Evolutionary conservation across 2,329 filamentous ascomycete species (phyloP).

Genomic region (Aureobasidium sp.): DNA sequence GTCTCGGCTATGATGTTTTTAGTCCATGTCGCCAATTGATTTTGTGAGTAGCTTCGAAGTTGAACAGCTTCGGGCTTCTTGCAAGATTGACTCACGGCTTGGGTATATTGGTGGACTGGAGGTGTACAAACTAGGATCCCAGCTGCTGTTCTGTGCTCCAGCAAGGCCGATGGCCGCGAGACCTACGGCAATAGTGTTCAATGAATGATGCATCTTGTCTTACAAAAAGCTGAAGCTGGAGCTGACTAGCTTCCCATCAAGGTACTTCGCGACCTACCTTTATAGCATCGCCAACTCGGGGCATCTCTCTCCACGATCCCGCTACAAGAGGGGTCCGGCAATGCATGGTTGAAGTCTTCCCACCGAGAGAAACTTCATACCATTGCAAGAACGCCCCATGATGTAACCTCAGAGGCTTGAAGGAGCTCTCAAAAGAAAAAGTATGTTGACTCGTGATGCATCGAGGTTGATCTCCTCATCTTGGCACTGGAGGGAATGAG

Average conservation of each 20-base stretch:
- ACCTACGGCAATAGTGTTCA: neutral
- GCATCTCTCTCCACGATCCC: neutral
- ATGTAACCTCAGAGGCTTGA: neutral
- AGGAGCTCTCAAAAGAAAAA: neutral
- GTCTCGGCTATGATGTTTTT: conserved; percentile 17
- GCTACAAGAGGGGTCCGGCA: neutral
- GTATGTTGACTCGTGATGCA: neutral
- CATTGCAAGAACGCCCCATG: neutral
- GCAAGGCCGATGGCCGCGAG: neutral
- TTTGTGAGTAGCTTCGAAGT: neutral
- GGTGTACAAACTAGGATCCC: conserved; percentile 21
- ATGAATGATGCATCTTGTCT: neutral
- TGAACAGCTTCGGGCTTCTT: neutral
- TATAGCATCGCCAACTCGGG: conserved; percentile 1
- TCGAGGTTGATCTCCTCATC: neutral
- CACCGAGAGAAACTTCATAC: neutral
- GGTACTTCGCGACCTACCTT: neutral
- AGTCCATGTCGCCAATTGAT: neutral
- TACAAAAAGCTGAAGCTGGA: neutral
- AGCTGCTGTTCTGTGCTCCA: conserved; percentile 14
- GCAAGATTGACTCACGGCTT: no score
- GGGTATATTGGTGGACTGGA: conserved; percentile 20
- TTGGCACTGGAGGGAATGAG: neutral
- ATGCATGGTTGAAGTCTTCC: neutral
- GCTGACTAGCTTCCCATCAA: neutral